Base-by-base conservation (phyloP, 306 rosid genomes). In the Sesbania bispinosa region DNA sequence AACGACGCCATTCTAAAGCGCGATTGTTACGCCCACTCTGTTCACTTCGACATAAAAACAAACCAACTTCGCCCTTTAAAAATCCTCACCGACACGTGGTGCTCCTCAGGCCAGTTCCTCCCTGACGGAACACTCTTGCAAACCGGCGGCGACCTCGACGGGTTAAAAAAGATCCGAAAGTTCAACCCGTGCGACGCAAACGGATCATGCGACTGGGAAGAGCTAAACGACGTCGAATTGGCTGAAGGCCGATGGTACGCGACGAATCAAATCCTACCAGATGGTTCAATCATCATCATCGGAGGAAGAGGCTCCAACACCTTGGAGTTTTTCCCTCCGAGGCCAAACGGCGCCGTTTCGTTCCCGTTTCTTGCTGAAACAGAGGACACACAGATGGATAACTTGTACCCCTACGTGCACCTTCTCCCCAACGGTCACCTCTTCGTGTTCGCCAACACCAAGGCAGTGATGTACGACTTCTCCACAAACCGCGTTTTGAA, bases 21-120 rank as follows among this genome's bases (percentile, higher is more conserved):
- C 9, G 98, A 93, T 48, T 93, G 98, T 74, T 93, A 84, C 80
- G 93, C 97, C 8, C 98, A 93, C 81, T 93, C 98, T 5, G 83
- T 84, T 16, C 53, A 71, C 38, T 76, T 93, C 23, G 90, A 90
- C 85, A 87, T 74, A 1, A 2, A 48, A 21, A 90, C 91, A 27
- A 85, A 84, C 52, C 81, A 77, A 74, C 65, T 90, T 62, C 88
- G 97, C 0, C 92, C 98, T 0, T 55, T 93, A 7, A 93, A 50
- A 75, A 81, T 93, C 76, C 83, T 82, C 51, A 88, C 98, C 5
- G 98, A 93, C 80, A 93, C 98, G 1, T 93, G 98, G 98, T 93
- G 98, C 85, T 93, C 98, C 0, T 90, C 98, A 6, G 98, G 96
- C 0, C 93, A 88, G 69, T 93, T 93, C 62, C 90, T 93, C 58